Percentiles rank a stretch among this genome's conserved stretches.
Evolutionary conservation across 148 eudicot genomes (phyloP).

Genomic region (Fagopyrum homotropicum): DNA sequence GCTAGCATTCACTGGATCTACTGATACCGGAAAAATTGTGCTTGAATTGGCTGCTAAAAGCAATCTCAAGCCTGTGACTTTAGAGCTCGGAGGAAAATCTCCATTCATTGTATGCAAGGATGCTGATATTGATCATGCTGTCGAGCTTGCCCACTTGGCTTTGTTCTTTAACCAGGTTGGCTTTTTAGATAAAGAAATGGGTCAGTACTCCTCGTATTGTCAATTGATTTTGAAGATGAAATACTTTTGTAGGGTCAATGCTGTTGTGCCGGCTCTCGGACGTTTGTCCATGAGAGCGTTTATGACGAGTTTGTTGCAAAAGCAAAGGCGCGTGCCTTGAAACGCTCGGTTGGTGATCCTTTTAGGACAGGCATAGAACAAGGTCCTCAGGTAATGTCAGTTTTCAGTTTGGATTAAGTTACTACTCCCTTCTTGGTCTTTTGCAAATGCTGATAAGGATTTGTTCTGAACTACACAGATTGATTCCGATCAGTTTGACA

Average conservation of each 20-base stretch:
- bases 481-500: constrained; percentile 60
- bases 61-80: constrained; percentile 50
- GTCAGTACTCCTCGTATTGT: no score
- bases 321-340: constrained; percentile 63
- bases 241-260: constrained; percentile 63
- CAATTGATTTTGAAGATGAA: no score
- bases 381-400: constrained; percentile 73
- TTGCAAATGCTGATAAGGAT: background rate
- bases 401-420: background rate
- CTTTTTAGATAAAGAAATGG: no score
- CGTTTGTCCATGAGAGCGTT: constrained; percentile 68
- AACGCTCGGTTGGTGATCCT: constrained; percentile 74
- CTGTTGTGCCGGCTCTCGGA: constrained; percentile 91
- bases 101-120: constrained; percentile 62
- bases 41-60: constrained; percentile 49
- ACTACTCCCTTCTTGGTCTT: background rate
- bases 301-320: constrained; percentile 80
- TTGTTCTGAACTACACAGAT: constrained; percentile 25
- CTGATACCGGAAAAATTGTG: constrained; percentile 39
- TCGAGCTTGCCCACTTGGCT: constrained; percentile 57
- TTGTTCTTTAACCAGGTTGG: constrained; percentile 67
- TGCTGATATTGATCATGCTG: constrained; percentile 60
- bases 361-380: constrained; percentile 73
- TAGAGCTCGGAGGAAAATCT: constrained; percentile 71
- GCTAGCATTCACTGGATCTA: constrained; percentile 67